Conservation (phyloP, 2,329 filamentous ascomycete species). For the Xylariomycetidae sp. region DNA sequence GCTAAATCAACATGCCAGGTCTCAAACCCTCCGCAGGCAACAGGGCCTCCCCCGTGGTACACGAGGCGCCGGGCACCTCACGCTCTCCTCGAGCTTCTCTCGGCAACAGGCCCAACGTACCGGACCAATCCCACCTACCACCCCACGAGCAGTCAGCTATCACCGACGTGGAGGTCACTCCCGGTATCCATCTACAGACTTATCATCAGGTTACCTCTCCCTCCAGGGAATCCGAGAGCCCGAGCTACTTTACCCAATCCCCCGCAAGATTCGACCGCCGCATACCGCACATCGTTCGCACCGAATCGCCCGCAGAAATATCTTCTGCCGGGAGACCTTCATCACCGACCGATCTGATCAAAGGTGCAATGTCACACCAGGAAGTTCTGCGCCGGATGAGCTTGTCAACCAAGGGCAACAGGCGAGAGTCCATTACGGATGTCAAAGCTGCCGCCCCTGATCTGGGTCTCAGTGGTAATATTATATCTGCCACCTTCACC, state of each 20-base stretch:
- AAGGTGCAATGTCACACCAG: slow-evolving; percentile 31
- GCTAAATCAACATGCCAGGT: slow-evolving; percentile 22
- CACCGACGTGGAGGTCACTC: slow-evolving; percentile 36
- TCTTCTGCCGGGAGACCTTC: slow-evolving; percentile 16
- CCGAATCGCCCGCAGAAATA: slow-evolving; percentile 11
- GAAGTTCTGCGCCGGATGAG: slow-evolving; percentile 42
- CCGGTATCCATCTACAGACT: slow-evolving; percentile 29
- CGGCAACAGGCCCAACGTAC: background rate
- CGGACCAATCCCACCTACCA: slow-evolving; percentile 17
- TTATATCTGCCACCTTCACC: slow-evolving; percentile 63
- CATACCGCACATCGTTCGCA: no score
- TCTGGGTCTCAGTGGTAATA: slow-evolving; percentile 56
- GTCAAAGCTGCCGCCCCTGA: slow-evolving; percentile 53
- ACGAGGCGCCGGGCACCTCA: slow-evolving; percentile 13
- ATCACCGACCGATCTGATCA: slow-evolving; percentile 15
- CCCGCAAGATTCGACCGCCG: slow-evolving; percentile 17
- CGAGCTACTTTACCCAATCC: slow-evolving; percentile 29
- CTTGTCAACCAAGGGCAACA: slow-evolving; percentile 36
- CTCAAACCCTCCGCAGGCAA: slow-evolving; percentile 5
- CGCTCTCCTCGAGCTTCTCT: slow-evolving; percentile 9
- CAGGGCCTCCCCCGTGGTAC: slow-evolving; percentile 6
- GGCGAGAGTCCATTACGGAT: slow-evolving; percentile 49
- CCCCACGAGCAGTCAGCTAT: slow-evolving; percentile 30
- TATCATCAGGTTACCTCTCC: slow-evolving; percentile 22
- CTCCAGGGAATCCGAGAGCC: slow-evolving; percentile 13